Conservation (phyloP, 129 eudicot species). For the Lactuca saligna region DNA sequence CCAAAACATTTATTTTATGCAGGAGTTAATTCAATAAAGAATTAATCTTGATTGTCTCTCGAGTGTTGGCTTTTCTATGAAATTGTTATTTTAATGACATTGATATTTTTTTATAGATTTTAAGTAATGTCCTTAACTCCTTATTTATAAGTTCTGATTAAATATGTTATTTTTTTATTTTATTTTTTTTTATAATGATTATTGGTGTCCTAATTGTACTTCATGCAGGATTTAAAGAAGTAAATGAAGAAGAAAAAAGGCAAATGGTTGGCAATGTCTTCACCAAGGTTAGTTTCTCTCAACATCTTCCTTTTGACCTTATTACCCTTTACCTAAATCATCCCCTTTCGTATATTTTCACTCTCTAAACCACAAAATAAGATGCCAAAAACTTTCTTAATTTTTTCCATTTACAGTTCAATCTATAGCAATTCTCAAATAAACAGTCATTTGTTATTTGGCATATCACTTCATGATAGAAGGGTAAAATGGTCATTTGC, state of each 20-base stretch:
- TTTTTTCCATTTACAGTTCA: too few relatives aligned
- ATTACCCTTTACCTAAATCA: too few relatives aligned
- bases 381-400: conserved; percentile 49
- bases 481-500: too few relatives aligned
- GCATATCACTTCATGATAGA: too few relatives aligned
- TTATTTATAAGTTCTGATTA: neutral
- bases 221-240: conserved; percentile 76
- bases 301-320: too few relatives aligned
- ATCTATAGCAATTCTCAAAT: too few relatives aligned
- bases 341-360: conserved; percentile 21
- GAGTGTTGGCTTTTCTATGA: too few relatives aligned
- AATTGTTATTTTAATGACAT: too few relatives aligned
- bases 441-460: conserved; percentile 27
- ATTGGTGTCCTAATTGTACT: conserved; percentile 4
- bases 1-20: too few relatives aligned
- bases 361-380: conserved; percentile 25
- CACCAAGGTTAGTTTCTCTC: conserved; percentile 49
- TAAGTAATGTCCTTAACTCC: conserved; percentile 39
- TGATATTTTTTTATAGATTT: neutral
- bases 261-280: conserved; percentile 89
- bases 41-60: too few relatives aligned
- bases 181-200: neutral
- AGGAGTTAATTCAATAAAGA: too few relatives aligned
- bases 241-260: conserved; percentile 91
- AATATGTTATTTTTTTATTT: neutral